A percentile compares a stretch with the other conserved stretches of the same genome.
Conservation (phyloP, 2,329 filamentous ascomycete species). For the Amauroascus niger region DNA sequence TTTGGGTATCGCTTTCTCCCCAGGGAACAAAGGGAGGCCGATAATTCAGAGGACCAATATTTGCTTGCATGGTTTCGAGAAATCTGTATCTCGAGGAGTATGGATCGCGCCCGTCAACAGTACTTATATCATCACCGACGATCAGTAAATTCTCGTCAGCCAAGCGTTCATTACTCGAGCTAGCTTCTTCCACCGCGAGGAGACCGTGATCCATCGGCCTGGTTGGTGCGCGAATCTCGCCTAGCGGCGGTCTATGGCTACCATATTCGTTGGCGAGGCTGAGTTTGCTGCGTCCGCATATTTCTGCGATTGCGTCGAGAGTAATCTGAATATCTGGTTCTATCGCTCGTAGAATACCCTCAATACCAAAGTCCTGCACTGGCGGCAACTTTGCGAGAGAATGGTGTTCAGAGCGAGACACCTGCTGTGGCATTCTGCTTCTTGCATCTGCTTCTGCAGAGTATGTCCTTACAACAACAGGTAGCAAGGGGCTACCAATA, state of each 20-base stretch:
- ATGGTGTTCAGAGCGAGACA: constrained; percentile 20
- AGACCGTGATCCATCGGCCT: constrained; percentile 23
- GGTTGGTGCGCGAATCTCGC: constrained; percentile 43
- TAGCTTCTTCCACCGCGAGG: constrained; percentile 37
- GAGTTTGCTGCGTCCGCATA: constrained; percentile 51
- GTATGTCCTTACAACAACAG: constrained; percentile 38
- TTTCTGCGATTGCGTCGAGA: constrained; percentile 53
- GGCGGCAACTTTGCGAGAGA: constrained; percentile 35
- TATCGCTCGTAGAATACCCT: constrained; percentile 46
- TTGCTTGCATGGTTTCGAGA: constrained; percentile 28
- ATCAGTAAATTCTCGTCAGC: constrained; percentile 31
- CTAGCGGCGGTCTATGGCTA: constrained; percentile 52
- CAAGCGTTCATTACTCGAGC: constrained; percentile 30
- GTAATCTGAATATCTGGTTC: constrained; percentile 50
- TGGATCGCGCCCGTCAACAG: constrained; percentile 29
- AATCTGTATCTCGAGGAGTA: constrained; percentile 32
- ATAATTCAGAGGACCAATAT: constrained; percentile 19
- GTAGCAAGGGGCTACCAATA: constrained; percentile 28
- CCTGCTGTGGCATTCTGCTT: constrained; percentile 26
- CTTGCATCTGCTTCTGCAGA: constrained; percentile 30
- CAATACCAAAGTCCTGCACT: constrained; percentile 47
- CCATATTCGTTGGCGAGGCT: constrained; percentile 55
- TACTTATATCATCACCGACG: constrained; percentile 32
- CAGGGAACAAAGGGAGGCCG: constrained; percentile 16
- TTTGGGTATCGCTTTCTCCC: constrained; percentile 14